phyloP scores from a whole-genome alignment of 345 rosid species.

The Linum tenue region DNA sequence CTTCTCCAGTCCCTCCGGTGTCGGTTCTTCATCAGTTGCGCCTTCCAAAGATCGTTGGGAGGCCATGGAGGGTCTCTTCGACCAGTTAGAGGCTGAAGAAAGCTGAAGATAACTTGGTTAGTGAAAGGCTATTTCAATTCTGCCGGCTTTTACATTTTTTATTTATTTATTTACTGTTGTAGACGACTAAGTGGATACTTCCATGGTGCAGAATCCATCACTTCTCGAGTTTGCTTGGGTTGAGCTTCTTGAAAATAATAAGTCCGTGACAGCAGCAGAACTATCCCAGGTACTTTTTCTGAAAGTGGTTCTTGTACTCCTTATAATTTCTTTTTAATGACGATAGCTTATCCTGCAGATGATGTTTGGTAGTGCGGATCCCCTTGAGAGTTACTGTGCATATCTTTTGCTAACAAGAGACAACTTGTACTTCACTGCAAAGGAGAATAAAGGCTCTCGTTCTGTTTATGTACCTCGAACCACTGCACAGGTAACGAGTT shows the following conservation, averaged over 20 bases:
- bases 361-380: conserved; percentile 68
- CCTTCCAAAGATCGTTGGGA: no score
- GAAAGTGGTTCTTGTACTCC: conserved; percentile 2
- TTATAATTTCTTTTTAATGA: conserved; percentile 22
- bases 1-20: no score
- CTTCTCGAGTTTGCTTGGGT: conserved; percentile 91
- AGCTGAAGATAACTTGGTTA: conserved; percentile 72
- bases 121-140: conserved; percentile 13
- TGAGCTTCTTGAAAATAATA: conserved; percentile 84
- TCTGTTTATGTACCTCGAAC: conserved; percentile 70
- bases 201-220: conserved; percentile 54
- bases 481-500: conserved; percentile 42
- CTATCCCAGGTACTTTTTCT: conserved; percentile 66
- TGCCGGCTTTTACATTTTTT: background rate
- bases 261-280: conserved; percentile 71
- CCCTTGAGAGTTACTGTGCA: conserved; percentile 86
- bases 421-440: conserved; percentile 61
- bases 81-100: no score
- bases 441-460: conserved; percentile 59
- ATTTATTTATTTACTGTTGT: background rate
- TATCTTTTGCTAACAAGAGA: conserved; percentile 84
- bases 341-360: conserved; percentile 46
- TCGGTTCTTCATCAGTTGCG: no score
- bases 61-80: no score
- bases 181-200: conserved; percentile 3